These are phyloP conservation scores for Clarkia xantiana DNA, from an alignment of 345 rosid species.

Conservation along the genomic window DNA sequence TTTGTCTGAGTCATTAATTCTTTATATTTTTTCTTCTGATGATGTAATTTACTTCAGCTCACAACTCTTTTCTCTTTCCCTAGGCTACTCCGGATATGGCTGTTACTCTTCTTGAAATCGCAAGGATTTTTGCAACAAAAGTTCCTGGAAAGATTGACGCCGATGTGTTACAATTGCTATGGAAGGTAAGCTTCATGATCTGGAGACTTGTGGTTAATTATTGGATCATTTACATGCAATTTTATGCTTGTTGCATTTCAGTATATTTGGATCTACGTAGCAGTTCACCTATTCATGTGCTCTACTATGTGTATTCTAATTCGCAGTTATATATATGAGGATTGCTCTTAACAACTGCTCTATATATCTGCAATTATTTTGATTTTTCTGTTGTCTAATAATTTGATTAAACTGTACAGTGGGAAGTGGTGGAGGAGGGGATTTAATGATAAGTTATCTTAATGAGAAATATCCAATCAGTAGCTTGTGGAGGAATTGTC, in stretches of 20 bases:
- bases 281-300: too few species aligned
- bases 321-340: too few species aligned
- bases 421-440: too few species aligned
- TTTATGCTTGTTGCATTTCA: neutral
- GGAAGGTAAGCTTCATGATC: conserved; percentile 54
- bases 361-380: too few species aligned
- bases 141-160: conserved; percentile 99
- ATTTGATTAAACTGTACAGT: too few species aligned
- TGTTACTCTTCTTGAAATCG: conserved; percentile 96
- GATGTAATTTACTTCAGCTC: conserved; percentile 2
- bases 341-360: too few species aligned
- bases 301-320: too few species aligned
- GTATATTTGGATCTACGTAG: too few species aligned
- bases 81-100: conserved; percentile 99
- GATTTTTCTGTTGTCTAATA: too few species aligned
- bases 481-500: too few species aligned
- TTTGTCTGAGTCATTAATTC: neutral
- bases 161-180: conserved; percentile 86
- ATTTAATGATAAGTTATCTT: too few species aligned
- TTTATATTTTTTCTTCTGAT: neutral
- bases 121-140: conserved; percentile 96
- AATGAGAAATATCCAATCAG: too few species aligned
- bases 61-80: conserved; percentile 9
- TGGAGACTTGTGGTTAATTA: conserved; percentile 5
- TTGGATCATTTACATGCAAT: neutral